A percentile compares a stretch with the other conserved stretches of the same genome.
These are phyloP conservation scores for Tephrocybe sp. DNA, from an alignment of 768 basidiomycete species.

Conservation along the genomic window DNA sequence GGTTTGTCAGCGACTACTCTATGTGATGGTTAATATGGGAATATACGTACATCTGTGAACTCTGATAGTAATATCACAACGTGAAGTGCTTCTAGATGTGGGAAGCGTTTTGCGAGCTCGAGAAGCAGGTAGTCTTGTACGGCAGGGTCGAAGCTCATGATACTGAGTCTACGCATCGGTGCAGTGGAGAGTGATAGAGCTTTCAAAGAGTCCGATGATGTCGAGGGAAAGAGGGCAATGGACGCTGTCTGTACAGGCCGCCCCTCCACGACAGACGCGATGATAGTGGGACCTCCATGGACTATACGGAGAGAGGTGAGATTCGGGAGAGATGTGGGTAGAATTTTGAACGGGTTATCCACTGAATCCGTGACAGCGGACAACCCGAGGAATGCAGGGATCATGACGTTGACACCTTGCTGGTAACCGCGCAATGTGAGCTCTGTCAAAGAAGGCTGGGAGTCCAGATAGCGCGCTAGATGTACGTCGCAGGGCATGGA, in stretches of 20 bases:
- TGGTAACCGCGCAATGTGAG: conserved; percentile 56
- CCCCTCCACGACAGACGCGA: conserved; percentile 42
- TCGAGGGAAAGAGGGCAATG: conserved; percentile 47
- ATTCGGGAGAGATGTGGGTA: conserved; percentile 41
- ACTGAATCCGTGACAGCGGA: conserved; percentile 8
- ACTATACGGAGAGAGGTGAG: conserved; percentile 52
- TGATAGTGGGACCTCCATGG: conserved; percentile 44
- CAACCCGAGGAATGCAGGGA: conserved; percentile 22
- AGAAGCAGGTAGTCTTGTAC: conserved; percentile 43
- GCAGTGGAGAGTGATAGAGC: conserved; percentile 36
- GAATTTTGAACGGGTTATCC: conserved; percentile 31
- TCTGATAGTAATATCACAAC: conserved; percentile 53
- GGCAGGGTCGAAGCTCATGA: conserved; percentile 54
- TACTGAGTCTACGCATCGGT: conserved; percentile 48
- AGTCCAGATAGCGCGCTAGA: conserved; percentile 50
- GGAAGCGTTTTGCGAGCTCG: conserved; percentile 46
- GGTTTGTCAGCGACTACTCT: neutral
- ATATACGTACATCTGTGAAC: conserved; percentile 41
- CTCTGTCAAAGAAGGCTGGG: conserved; percentile 45
- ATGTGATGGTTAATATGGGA: neutral
- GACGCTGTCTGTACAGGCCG: conserved; percentile 51
- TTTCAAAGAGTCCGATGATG: conserved; percentile 39
- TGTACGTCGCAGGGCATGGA: conserved; percentile 50
- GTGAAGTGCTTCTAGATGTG: conserved; percentile 56
- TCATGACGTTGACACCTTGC: conserved; percentile 24